phyloP scores from a whole-genome alignment of 345 rosid genomes.

The Rhodomyrtus tomentosa region DNA sequence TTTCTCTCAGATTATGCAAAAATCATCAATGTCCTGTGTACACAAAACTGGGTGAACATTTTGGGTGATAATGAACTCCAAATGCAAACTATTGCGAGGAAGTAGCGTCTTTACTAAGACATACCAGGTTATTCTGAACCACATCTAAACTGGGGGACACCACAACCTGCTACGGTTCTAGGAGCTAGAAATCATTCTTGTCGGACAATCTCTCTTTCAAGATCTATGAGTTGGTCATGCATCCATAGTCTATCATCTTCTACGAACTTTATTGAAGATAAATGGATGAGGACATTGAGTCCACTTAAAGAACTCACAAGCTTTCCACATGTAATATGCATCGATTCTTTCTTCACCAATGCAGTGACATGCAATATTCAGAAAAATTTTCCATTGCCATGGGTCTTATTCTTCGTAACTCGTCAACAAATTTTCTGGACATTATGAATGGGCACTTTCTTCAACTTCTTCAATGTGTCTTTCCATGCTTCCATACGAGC shows the following conservation, averaged over 20 bases:
- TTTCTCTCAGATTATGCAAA: background rate
- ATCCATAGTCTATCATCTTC: background rate
- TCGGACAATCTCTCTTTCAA: background rate
- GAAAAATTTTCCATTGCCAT: rapidly evolving
- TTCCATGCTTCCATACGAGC: background rate
- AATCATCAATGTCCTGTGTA: background rate
- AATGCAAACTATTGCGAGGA: background rate
- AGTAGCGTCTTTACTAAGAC: background rate
- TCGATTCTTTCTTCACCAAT: background rate
- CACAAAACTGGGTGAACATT: background rate
- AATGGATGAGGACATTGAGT: background rate
- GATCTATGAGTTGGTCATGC: background rate
- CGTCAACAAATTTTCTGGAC: background rate
- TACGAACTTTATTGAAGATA: background rate
- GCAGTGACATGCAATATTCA: background rate
- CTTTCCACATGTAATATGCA: background rate
- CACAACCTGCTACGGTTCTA: background rate
- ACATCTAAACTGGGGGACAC: rapidly evolving
- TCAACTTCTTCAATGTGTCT: background rate
- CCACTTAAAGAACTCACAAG: background rate
- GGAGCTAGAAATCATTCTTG: rapidly evolving
- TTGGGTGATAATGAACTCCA: background rate
- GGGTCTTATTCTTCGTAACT: background rate
- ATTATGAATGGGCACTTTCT: background rate
- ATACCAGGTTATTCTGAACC: background rate